Base-by-base conservation (phyloP, 176 grass and related monocot species). In the Cenchrus purpureus region DNA sequence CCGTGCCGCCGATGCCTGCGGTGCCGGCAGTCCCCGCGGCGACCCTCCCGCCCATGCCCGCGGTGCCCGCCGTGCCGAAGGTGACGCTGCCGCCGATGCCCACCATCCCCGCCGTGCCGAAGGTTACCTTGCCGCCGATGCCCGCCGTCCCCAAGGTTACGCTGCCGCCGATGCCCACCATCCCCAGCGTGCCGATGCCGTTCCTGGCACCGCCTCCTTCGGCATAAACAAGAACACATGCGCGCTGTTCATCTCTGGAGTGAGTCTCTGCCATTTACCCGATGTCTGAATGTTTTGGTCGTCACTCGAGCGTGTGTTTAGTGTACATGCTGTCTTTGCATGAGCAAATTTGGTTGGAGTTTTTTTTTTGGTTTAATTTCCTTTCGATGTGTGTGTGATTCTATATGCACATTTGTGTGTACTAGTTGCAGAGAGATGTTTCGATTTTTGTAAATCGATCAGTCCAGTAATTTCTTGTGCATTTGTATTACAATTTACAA, bases 171-270 rank as follows among this genome's bases (percentile, higher is more conserved):
- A 54, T 74, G 1, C 49, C 71, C 25, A 4, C 79, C 44, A 65
- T 72, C 34, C 85, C 85, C 1, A 31, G 45, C 37, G 78, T 87
- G 57, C 76, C 87, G 4, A 60, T 58, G 65, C 59, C 76, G 0
- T 81, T 69, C 43, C 5, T 81, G 68, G 76, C 87, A 1, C 70
- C 82, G 10, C 12, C 87, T 12, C 87, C 87, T 43, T 74, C 87
- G 25, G 77, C 77, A 19, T 72, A 32, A 51, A 0, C 71, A 60
- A 40, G 37, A 40, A 4, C 2, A 40, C 37, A 51, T 46, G 12
- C 57, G 46, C 4, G 55, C 34, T 40, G 37, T 40, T 40, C 37
- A 44, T 60, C 17, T 17, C 8, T 0, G 45, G 50, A 59, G 12
- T 31, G 50, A 59, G 12, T 31, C 5, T 28, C 11, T 7, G 68